phyloP scores from a whole-genome alignment of 768 basidiomycete genomes.

The Lactarius sp. region DNA sequence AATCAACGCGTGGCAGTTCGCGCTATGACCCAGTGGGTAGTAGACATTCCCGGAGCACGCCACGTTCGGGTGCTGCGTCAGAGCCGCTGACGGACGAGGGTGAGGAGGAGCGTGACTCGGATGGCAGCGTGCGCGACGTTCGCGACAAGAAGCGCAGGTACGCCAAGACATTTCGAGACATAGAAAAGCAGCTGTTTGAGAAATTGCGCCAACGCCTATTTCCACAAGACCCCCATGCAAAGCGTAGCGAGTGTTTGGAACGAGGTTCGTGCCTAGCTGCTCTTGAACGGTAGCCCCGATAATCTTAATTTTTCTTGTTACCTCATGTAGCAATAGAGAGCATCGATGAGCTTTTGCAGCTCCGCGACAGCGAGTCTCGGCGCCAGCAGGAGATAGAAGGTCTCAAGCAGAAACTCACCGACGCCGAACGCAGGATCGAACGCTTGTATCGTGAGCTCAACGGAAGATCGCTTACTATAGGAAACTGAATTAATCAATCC shows the following conservation, averaged over 20 bases:
- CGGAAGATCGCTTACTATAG: conserved; percentile 15
- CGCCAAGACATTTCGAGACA: conserved; percentile 22
- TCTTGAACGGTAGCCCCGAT: not conserved
- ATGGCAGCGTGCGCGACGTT: conserved; percentile 18
- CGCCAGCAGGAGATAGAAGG: conserved; percentile 13
- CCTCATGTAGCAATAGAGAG: conserved; percentile 18
- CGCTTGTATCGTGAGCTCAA: conserved; percentile 18
- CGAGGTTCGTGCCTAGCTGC: conserved; percentile 12
- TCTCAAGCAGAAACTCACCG: conserved; percentile 18
- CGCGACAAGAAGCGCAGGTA: conserved; percentile 23
- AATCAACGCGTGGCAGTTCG: conserved; percentile 7
- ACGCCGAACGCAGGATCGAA: conserved; percentile 20
- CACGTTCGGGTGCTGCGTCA: conserved; percentile 1
- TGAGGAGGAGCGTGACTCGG: conserved; percentile 25
- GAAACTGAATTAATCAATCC: conserved; percentile 1
- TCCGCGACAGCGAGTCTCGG: conserved; percentile 12
- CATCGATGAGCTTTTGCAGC: conserved; percentile 15
- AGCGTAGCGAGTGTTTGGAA: conserved; percentile 24
- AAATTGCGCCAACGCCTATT: conserved; percentile 22
- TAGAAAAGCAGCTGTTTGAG: conserved; percentile 22
- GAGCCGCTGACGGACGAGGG: conserved; percentile 18
- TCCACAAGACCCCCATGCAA: conserved; percentile 21
- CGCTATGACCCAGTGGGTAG: conserved; percentile 18
- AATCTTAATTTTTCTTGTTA: not conserved
- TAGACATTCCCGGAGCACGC: conserved; percentile 1